Evolutionary conservation across 2,329 filamentous ascomycete genomes (phyloP), one percentile per base, ranked within the genome.

Genomic region (Aureobasidium lini): DNA sequence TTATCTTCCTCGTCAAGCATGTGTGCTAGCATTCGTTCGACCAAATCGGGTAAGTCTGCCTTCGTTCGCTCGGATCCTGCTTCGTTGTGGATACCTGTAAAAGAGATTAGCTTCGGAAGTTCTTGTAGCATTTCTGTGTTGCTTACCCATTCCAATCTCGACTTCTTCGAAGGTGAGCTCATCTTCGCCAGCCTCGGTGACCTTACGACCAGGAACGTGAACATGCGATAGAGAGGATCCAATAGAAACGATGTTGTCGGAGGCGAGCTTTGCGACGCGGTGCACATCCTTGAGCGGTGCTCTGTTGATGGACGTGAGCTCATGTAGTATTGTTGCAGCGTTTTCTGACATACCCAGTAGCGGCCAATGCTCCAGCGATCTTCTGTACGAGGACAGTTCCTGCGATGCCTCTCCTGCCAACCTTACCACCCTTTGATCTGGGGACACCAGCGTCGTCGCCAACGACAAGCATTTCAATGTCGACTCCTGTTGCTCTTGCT

Each of bases 391-490:
- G 77, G 40, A 95, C 89, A 6, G 91, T 95, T 34, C 93, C 93
- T 3, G 90, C 92, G 71, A 97, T 94, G 57, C 93, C 93, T 69
- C 93, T 82, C 54, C 93, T 79, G 1, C 93, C 93, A 15, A 96
- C 93, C 71, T 96, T 96, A n/a, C 93, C 92, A 10, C 88, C 87
- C 70, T 87, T 87, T 56, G 77, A 79, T 61, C 90, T 80, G 1
- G 92, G 92, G 47, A 97, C 92, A 44, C 92, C 91, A 3, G 92
- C 91, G 72, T 97, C 93, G 68, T 97, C 93, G 6, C 86, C 90
- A 7, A 96, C 90, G 8, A 95, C 88, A 9, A 95, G 85, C 87
- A 96, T 95, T 71, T 95, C 89, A 0, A 89, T 88, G 16, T 84
- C 76, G 28, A 90, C 74, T 0, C 90, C 92, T 0, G 84, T 83